phyloP scores from a whole-genome alignment of 352 stramenopile genomes.

The Phytophthora sojae region DNA sequence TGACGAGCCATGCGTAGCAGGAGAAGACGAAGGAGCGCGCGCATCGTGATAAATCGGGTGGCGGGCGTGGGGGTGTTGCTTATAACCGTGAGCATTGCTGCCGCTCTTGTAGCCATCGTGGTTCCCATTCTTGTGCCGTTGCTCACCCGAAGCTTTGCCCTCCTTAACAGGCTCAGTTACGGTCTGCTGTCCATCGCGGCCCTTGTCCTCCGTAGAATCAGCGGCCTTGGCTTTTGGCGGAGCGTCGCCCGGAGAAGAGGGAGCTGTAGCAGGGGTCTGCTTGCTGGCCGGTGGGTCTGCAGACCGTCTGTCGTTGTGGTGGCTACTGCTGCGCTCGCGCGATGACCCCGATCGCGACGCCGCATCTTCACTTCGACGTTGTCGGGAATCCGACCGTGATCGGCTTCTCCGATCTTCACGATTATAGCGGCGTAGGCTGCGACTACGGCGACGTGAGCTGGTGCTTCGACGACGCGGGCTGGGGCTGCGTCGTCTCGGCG shows the following conservation, averaged over 20 bases:
- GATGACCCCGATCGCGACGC: slow-evolving; percentile 31
- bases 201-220: neutral
- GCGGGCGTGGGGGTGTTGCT: slow-evolving; percentile 15
- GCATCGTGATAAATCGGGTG: slow-evolving; percentile 17
- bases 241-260: neutral
- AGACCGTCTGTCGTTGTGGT: slow-evolving; percentile 12
- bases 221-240: slow-evolving; percentile 7
- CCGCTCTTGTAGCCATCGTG: neutral
- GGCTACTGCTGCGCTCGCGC: slow-evolving; percentile 24
- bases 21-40: slow-evolving; percentile 20
- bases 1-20: slow-evolving; percentile 9
- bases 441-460: slow-evolving; percentile 22
- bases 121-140: neutral
- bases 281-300: slow-evolving; percentile 4
- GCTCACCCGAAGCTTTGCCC: slow-evolving; percentile 5
- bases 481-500: slow-evolving; percentile 1
- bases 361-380: slow-evolving; percentile 14
- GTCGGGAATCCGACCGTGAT: slow-evolving; percentile 29
- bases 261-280: neutral
- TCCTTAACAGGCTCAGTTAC: slow-evolving; percentile 8
- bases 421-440: slow-evolving; percentile 13
- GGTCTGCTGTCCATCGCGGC: neutral
- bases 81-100: slow-evolving; percentile 18
- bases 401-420: slow-evolving; percentile 23
- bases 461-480: slow-evolving; percentile 22